Evolutionary conservation across 768 basidiomycete species (phyloP), one percentile per base, ranked within the genome.

Genomic region (Steccherinum ochraceum): DNA sequence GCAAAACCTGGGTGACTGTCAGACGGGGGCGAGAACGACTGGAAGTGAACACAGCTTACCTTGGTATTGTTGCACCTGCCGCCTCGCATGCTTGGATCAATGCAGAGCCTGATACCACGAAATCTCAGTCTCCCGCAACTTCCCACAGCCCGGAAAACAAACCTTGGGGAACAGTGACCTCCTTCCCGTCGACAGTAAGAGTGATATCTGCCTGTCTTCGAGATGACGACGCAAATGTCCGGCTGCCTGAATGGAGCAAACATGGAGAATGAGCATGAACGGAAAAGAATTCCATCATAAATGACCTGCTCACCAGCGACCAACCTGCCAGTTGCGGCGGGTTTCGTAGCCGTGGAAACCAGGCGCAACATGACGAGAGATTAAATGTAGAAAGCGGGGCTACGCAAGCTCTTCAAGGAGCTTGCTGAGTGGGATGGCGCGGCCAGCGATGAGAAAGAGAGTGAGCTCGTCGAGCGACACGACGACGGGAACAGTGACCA

Each of bases 151-250:
- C 51, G 35, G 4, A 48, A 47, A 45, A 43, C 43, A 43, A 40
- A 89, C 94, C 95, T 74, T 95, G 93, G 23, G 93, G 93, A 30
- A 99, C 93, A 2, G 92, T 93, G 19, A 99, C 93, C 72, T 93
- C 88, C 70, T 94, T 96, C 56, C 95, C 95, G 68, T 99, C 94
- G 40, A 98, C 86, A 1, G 93, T 95, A 24, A 98, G 72, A 25
- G 93, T 95, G 58, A 97, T 86, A 58, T 92, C 88, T 42, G 86
- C 86, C 60, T 76, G 77, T 51, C 79, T 75, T 52, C 75, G 67
- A 16, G 86, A 77, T 1, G 84, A 79, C 35, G 89, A 84, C 11
- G 84, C 71, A 64, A 90, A 77, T 26, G 75, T 72, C 53, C 84
- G 74, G 54, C 75, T 76, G 61, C 74, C 86, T 86, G 46, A 52